These are phyloP conservation scores for Arthrobotrys entomopaga DNA, from an alignment of 2,329 filamentous ascomycete genomes.

Conservation along the genomic window DNA sequence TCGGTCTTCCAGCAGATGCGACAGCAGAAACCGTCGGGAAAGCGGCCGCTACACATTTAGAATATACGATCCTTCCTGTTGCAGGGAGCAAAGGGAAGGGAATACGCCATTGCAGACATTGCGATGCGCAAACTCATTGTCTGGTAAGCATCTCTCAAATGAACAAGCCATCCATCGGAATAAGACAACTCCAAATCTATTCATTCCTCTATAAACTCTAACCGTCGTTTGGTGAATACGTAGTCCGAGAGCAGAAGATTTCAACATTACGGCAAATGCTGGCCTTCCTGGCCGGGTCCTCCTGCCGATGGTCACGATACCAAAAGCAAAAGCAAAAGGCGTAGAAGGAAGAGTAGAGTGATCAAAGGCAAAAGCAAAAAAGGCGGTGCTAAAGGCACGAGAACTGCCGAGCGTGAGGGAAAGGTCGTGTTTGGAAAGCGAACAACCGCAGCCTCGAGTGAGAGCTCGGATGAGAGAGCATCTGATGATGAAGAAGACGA, in stretches of 20 bases:
- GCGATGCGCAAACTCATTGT: conserved; percentile 13
- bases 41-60: neutral
- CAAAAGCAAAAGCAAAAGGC: neutral
- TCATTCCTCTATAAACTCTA: neutral
- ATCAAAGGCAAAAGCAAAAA: neutral
- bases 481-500: neutral
- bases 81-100: neutral
- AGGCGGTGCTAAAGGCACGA: conserved; percentile 3
- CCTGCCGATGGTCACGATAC: neutral
- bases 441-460: too few species aligned
- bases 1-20: neutral
- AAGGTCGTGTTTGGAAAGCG: too few species aligned
- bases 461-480: neutral
- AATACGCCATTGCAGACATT: conserved; percentile 1
- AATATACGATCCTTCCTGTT: conserved; percentile 5
- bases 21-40: neutral
- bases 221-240: neutral
- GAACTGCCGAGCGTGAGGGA: neutral
- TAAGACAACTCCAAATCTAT: neutral
- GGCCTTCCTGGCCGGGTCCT: conserved; percentile 12
- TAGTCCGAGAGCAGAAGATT: conserved; percentile 7
- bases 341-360: neutral
- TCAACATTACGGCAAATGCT: conserved; percentile 26
- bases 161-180: neutral
- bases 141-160: conserved; percentile 17